Conservation (phyloP, 2,329 filamentous ascomycete species). For the Waltergamsia citrina region DNA sequence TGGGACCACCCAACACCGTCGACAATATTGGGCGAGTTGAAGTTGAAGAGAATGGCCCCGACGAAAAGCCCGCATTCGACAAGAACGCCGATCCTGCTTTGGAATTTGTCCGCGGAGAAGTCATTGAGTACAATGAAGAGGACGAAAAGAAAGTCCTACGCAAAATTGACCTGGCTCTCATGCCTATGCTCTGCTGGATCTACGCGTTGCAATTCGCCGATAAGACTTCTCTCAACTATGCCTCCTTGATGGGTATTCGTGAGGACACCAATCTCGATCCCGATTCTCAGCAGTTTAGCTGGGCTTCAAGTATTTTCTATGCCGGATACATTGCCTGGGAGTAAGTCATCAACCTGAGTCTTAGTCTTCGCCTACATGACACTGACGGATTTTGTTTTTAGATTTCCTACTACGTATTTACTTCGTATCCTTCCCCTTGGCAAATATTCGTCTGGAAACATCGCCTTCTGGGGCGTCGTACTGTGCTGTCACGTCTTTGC, state of each 20-base stretch:
- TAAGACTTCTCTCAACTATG: conserved; percentile 20
- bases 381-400: background rate
- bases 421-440: conserved; percentile 20
- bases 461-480: conserved; percentile 28
- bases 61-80: background rate
- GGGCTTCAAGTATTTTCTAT: conserved; percentile 1
- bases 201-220: conserved; percentile 21
- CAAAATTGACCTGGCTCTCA: conserved; percentile 19
- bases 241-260: conserved; percentile 23
- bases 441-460: conserved; percentile 23
- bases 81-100: conserved; percentile 1
- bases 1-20: too few relatives aligned
- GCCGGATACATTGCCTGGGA: conserved; percentile 1
- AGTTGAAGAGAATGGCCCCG: background rate
- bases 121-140: conserved; percentile 7
- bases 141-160: conserved; percentile 11
- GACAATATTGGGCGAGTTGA: too few relatives aligned
- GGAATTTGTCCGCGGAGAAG: conserved; percentile 1
- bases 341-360: background rate
- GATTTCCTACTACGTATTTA: conserved; percentile 25
- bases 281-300: conserved; percentile 21
- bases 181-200: conserved; percentile 19
- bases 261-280: conserved; percentile 11
- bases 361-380: background rate
- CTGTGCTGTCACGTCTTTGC: conserved; percentile 11